A percentile compares a stretch with the other conserved stretches of the same genome.
phyloP scores from a whole-genome alignment of 129 eudicot species.

The Tagetes erecta region DNA sequence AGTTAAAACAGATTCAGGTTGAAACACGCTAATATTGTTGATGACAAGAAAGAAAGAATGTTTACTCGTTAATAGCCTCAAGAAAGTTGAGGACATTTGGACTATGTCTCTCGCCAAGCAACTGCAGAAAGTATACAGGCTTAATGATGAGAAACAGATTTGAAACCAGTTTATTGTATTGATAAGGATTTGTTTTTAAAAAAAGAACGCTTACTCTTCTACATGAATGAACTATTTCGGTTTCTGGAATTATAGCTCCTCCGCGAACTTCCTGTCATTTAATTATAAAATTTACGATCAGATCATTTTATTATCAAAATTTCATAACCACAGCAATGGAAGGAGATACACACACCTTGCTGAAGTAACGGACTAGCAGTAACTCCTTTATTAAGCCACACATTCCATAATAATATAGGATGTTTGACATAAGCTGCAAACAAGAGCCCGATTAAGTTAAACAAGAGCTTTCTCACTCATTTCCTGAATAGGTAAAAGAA shows the following conservation, averaged over 20 bases:
- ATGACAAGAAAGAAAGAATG: background rate
- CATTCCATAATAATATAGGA: conserved; percentile 82
- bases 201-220: conserved; percentile 55
- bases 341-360: conserved; percentile 59
- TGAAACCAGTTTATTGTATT: background rate
- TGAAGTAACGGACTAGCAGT: conserved; percentile 83
- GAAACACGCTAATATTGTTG: background rate
- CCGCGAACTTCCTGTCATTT: conserved; percentile 81
- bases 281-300: background rate
- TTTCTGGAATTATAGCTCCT: conserved; percentile 67
- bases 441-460: conserved; percentile 4
- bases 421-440: conserved; percentile 75
- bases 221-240: conserved; percentile 78
- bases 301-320: conserved; percentile 23
- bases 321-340: background rate
- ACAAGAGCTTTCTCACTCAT: background rate
- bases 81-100: conserved; percentile 78
- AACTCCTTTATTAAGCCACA: conserved; percentile 77
- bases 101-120: conserved; percentile 81
- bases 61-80: conserved; percentile 77
- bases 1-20: background rate
- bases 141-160: background rate
- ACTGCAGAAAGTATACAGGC: conserved; percentile 51
- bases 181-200: background rate
- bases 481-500: background rate